phyloP scores from a whole-genome alignment of 768 basidiomycete genomes.

The Rhodosporidiobolus sp. region DNA sequence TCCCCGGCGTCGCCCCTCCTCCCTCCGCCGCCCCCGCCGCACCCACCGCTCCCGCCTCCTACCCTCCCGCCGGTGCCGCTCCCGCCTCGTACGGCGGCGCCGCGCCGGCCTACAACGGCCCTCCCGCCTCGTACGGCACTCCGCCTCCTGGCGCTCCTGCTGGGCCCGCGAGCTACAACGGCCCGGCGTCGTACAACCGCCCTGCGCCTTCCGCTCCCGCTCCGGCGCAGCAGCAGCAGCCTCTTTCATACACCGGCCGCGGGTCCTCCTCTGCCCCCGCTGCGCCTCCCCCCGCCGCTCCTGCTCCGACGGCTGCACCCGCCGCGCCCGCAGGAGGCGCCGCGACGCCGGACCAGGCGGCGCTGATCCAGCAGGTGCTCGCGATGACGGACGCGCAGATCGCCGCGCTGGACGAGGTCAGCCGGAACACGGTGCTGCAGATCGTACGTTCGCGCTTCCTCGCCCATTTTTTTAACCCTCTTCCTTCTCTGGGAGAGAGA shows the following conservation, averaged over 20 bases:
- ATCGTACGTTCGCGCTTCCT: conserved; percentile 57
- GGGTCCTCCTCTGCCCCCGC: conserved; percentile 17
- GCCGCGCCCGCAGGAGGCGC: background rate
- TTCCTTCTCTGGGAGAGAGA: background rate
- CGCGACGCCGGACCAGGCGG: conserved; percentile 6
- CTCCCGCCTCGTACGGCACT: conserved; percentile 22
- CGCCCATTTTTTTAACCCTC: background rate
- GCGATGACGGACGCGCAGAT: conserved; percentile 78
- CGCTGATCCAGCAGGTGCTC: conserved; percentile 80
- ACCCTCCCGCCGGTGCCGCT: conserved; percentile 23
- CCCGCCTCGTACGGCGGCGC: conserved; percentile 11
- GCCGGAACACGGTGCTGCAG: conserved; percentile 74
- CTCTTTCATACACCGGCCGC: conserved; percentile 45
- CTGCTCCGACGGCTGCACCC: background rate
- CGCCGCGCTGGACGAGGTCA: conserved; percentile 69
- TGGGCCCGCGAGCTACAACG: conserved; percentile 40
- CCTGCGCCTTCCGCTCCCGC: background rate
- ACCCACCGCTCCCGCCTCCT: conserved; percentile 32
- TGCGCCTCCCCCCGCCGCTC: conserved; percentile 41
- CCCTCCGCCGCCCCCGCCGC: conserved; percentile 27
- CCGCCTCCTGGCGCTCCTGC: conserved; percentile 38
- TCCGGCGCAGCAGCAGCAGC: conserved; percentile 46
- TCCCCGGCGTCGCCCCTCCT: conserved; percentile 42
- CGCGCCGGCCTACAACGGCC: conserved; percentile 12
- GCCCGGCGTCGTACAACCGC: conserved; percentile 35